Conservation (phyloP, 1,284 basidiomycete species). For the Volvariella volvacea region DNA sequence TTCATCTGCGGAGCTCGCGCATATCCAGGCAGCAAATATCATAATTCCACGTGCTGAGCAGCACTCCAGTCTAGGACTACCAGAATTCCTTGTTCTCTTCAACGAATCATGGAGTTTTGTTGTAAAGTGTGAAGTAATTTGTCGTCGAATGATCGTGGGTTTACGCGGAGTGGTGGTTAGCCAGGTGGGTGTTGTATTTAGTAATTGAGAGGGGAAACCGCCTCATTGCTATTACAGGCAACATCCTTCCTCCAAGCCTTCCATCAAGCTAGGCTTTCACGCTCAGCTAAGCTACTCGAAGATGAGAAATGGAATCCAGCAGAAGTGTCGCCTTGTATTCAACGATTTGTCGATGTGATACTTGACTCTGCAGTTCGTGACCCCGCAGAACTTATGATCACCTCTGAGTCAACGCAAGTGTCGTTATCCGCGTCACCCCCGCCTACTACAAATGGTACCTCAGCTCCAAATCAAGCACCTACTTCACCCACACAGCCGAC, state of each 20-base stretch:
- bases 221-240: slow-evolving; percentile 43
- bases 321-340: slow-evolving; percentile 65
- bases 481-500: slow-evolving; percentile 12
- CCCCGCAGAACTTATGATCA: slow-evolving; percentile 59
- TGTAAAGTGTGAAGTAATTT: slow-evolving; percentile 78
- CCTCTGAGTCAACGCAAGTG: slow-evolving; percentile 20
- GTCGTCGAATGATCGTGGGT: slow-evolving; percentile 87
- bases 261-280: slow-evolving; percentile 78
- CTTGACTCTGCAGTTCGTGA: slow-evolving; percentile 82
- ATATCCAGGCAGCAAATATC: slow-evolving; percentile 75
- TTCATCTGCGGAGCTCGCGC: slow-evolving; percentile 79
- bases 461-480: slow-evolving; percentile 10
- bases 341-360: slow-evolving; percentile 68
- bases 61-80: slow-evolving; percentile 67
- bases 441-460: background rate
- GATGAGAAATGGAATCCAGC: slow-evolving; percentile 85
- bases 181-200: slow-evolving; percentile 45
- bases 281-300: slow-evolving; percentile 86
- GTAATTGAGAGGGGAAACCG: slow-evolving; percentile 2
- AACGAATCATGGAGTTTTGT: slow-evolving; percentile 88
- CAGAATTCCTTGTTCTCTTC: slow-evolving; percentile 79
- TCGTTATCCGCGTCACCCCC: slow-evolving; percentile 17
- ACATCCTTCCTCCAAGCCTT: slow-evolving; percentile 84
- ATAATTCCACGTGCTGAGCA: slow-evolving; percentile 73
- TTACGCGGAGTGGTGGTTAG: slow-evolving; percentile 78